Conservation (phyloP, 2,329 filamentous ascomycete species). For the Diaporthe sp. region DNA sequence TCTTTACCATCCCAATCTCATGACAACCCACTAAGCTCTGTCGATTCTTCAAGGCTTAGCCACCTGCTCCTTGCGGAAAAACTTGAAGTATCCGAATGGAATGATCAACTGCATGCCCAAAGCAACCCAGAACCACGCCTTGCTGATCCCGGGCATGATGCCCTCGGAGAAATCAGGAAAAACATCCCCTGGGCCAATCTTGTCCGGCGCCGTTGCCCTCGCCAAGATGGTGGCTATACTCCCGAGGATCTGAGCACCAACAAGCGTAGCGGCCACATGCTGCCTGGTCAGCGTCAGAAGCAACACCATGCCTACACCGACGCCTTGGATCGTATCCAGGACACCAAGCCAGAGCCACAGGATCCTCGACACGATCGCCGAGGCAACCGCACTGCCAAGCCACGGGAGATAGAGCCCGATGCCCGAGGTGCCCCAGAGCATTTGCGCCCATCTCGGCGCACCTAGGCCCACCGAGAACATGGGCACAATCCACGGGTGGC, state of each 20-base stretch:
- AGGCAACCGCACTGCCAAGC: conserved; percentile 63
- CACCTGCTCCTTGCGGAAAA: conserved; percentile 70
- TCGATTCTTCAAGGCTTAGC: conserved; percentile 58
- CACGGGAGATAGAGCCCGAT: conserved; percentile 74
- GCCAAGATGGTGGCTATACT: conserved; percentile 73
- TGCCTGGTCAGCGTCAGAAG: conserved; percentile 74
- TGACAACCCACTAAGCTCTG: neutral
- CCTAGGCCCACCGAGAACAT: conserved; percentile 76
- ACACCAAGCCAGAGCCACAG: conserved; percentile 78
- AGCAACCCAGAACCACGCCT: conserved; percentile 72
- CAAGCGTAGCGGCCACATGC: conserved; percentile 73
- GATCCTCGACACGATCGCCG: conserved; percentile 67
- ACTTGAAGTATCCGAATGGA: conserved; percentile 68
- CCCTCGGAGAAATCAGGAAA: conserved; percentile 71
- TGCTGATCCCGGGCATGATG: conserved; percentile 58
- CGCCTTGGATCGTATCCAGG: conserved; percentile 73
- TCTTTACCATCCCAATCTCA: neutral
- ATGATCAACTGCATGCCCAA: conserved; percentile 68
- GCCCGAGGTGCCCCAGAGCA: conserved; percentile 73
- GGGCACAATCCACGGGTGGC: conserved; percentile 76
- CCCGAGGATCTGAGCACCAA: conserved; percentile 72
- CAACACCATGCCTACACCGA: conserved; percentile 77
- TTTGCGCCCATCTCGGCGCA: conserved; percentile 75
- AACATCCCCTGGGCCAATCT: conserved; percentile 70
- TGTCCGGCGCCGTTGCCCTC: conserved; percentile 70